These are phyloP conservation scores for Boletus bicolor DNA, from an alignment of 768 basidiomycete species.

Conservation along the genomic window DNA sequence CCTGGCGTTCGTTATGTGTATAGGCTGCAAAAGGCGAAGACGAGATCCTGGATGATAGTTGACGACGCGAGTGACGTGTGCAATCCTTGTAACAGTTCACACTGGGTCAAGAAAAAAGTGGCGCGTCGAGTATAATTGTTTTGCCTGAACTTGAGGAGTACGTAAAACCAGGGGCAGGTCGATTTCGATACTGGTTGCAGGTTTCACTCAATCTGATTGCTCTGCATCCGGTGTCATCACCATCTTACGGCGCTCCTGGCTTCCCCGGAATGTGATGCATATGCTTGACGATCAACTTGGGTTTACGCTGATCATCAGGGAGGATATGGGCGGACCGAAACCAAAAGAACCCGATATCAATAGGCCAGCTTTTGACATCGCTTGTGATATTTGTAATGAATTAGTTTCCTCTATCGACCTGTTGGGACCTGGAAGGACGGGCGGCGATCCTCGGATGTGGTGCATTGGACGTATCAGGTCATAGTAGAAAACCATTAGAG, in stretches of 20 bases:
- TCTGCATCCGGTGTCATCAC: neutral
- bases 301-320: slow-evolving; percentile 2
- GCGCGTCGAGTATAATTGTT: neutral
- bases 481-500: neutral
- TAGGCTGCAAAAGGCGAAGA: slow-evolving; percentile 71
- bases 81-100: neutral
- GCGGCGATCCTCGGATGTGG: neutral
- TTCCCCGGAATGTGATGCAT: neutral
- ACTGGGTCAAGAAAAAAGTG: neutral
- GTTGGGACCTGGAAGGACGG: neutral
- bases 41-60: slow-evolving; percentile 58
- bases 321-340: neutral
- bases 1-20: slow-evolving; percentile 11
- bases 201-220: neutral
- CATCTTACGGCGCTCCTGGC: neutral
- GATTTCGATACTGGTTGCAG: neutral
- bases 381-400: neutral
- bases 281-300: neutral
- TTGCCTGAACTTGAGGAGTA: neutral
- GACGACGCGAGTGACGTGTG: neutral
- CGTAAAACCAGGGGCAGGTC: neutral
- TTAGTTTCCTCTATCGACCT: neutral
- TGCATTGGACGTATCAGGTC: neutral
- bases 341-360: neutral
- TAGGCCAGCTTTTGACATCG: neutral